Evolutionary conservation across 495 filamentous ascomycete species (phyloP).

Genomic region (Aspergillus carlsbadensis): DNA sequence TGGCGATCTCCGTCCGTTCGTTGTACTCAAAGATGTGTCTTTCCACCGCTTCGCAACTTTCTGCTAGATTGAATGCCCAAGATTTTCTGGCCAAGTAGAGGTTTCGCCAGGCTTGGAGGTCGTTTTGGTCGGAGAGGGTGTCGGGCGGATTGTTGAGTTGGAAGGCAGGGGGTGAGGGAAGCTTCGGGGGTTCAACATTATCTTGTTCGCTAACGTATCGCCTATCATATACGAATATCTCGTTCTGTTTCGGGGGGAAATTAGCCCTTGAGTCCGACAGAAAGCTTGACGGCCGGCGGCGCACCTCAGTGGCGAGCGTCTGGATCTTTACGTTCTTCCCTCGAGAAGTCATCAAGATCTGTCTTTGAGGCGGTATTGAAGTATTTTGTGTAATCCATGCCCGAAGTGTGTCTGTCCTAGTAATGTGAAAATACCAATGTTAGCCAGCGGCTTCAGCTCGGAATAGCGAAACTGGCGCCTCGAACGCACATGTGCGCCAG

Average conservation of each 20-base stretch:
- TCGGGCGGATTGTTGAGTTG: conserved; percentile 63
- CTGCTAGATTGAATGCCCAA: conserved; percentile 72
- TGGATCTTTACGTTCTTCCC: conserved; percentile 78
- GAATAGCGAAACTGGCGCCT: conserved; percentile 3
- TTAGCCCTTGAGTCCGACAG: background rate
- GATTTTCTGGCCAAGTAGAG: conserved; percentile 69
- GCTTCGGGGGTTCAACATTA: conserved; percentile 51
- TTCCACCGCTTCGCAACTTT: conserved; percentile 60
- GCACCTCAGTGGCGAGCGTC: conserved; percentile 72
- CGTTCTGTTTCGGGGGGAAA: conserved; percentile 55
- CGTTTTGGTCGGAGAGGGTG: conserved; percentile 67
- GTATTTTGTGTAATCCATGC: conserved; percentile 67
- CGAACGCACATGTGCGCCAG: conserved; percentile 7
- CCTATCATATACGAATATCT: conserved; percentile 85
- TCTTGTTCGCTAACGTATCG: conserved; percentile 52
- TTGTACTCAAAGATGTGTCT: conserved; percentile 51
- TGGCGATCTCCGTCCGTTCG: conserved; percentile 67
- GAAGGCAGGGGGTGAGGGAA: conserved; percentile 59
- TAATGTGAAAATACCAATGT: conserved; percentile 9
- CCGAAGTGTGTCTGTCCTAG: conserved; percentile 67
- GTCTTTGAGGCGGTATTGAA: conserved; percentile 63
- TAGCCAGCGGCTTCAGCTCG: conserved; percentile 15
- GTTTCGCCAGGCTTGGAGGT: conserved; percentile 77
- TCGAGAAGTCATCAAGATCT: conserved; percentile 79
- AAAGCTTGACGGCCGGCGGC: conserved; percentile 18